Conservation (phyloP, 306 rosid genomes). For the Rosa persica region DNA sequence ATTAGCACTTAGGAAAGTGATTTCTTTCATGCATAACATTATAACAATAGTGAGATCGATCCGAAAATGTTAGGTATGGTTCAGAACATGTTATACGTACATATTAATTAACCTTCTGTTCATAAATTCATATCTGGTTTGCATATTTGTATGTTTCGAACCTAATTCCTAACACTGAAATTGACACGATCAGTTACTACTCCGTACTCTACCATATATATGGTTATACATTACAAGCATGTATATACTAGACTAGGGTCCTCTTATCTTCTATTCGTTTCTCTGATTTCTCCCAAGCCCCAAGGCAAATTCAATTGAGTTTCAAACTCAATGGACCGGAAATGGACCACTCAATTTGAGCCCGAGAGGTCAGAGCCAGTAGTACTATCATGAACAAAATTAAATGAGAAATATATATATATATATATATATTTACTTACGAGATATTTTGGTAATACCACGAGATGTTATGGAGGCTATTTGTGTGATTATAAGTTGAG, state of each 20-base stretch:
- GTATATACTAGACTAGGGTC: neutral
- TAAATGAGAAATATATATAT: neutral
- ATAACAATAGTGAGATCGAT: neutral
- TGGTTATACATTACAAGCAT: neutral
- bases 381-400: neutral
- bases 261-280: neutral
- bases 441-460: constrained; percentile 12
- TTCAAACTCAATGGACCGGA: constrained; percentile 2
- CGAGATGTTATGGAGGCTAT: neutral
- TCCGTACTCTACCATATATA: neutral
- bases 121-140: neutral
- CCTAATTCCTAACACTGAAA: neutral
- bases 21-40: neutral
- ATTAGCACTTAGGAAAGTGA: neutral
- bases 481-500: neutral
- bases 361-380: neutral
- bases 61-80: neutral
- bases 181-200: neutral
- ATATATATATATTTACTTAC: too few species aligned
- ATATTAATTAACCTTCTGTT: neutral
- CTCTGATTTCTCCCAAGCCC: neutral
- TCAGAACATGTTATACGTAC: neutral
- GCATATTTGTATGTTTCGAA: neutral
- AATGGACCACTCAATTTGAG: neutral
- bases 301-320: neutral